phyloP scores from a whole-genome alignment of 2,329 filamentous ascomycete genomes.

The Colletotrichum plurivorum region DNA sequence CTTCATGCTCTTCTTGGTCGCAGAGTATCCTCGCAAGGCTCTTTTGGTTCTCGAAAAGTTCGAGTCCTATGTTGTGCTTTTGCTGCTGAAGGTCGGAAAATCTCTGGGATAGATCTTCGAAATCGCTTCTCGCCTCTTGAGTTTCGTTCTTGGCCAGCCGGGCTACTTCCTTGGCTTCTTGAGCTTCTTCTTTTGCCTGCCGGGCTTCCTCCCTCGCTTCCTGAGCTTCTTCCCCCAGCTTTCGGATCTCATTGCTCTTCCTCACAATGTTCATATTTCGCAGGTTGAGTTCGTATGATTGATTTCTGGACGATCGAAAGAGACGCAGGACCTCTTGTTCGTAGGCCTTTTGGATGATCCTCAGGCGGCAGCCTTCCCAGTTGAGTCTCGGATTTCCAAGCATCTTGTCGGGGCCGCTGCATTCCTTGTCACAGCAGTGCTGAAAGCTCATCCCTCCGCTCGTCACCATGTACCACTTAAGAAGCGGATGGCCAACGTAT shows the following conservation, averaged over 20 bases:
- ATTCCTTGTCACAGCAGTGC: constrained; percentile 33
- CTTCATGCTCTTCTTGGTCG: background rate
- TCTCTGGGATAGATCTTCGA: background rate
- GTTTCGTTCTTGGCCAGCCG: background rate
- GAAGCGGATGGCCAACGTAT: background rate
- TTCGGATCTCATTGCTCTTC: too few species aligned
- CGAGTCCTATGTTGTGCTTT: background rate
- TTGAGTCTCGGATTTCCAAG: background rate
- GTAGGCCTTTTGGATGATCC: constrained; percentile 23
- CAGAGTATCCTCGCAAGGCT: background rate
- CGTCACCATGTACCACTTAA: constrained; percentile 12
- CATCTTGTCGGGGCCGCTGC: background rate
- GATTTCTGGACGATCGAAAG: background rate
- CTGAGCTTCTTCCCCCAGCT: too few species aligned
- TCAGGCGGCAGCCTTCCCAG: constrained; percentile 14
- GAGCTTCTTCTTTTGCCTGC: background rate
- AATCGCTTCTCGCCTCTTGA: background rate
- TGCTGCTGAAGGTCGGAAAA: too few species aligned
- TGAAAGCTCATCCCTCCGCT: constrained; percentile 13
- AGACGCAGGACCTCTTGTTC: constrained; percentile 20
- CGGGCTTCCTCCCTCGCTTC: too few species aligned
- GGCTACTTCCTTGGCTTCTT: background rate
- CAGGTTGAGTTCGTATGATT: background rate
- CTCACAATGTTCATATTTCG: too few species aligned
- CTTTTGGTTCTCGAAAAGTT: background rate